Evolutionary conservation across 2,329 filamentous ascomycete species (phyloP).

Genomic region (Colletotrichum gloeosporioides): DNA sequence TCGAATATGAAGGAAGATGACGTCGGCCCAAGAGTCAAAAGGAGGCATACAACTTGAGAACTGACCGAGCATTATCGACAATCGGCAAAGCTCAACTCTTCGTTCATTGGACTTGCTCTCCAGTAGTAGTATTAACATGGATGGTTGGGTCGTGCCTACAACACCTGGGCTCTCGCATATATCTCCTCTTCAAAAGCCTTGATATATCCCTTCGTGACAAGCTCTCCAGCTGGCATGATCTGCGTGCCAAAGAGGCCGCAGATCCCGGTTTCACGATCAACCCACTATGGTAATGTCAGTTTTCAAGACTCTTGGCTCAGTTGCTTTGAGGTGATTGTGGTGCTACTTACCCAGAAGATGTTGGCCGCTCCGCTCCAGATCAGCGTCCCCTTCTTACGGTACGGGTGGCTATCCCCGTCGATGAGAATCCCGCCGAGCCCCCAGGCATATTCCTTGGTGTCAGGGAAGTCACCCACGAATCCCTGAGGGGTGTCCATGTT

Average conservation of each 20-base stretch:
- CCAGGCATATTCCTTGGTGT: conserved; percentile 43
- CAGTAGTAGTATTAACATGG: too few relatives aligned
- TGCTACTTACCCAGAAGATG: conserved; percentile 46
- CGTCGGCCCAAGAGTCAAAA: too few relatives aligned
- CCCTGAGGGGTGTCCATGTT: conserved; percentile 28
- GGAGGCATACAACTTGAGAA: too few relatives aligned
- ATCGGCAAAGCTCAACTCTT: too few relatives aligned
- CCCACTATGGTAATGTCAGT: conserved; percentile 23
- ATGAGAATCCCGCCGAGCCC: conserved; percentile 46
- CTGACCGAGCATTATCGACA: too few relatives aligned
- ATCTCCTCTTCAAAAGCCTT: conserved; percentile 41
- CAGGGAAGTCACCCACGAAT: conserved; percentile 30
- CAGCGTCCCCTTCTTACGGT: conserved; percentile 42
- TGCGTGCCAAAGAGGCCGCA: conserved; percentile 46
- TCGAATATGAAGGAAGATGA: too few relatives aligned
- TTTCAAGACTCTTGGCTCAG: not conserved
- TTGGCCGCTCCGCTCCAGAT: conserved; percentile 52
- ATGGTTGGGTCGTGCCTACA: not conserved
- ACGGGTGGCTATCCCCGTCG: conserved; percentile 36
- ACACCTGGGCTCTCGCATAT: conserved; percentile 32
- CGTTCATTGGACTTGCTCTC: too few relatives aligned
- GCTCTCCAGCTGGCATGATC: conserved; percentile 44
- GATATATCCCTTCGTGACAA: conserved; percentile 35
- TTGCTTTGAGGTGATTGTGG: not conserved
- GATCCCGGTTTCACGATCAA: conserved; percentile 40